Evolutionary conservation across 352 stramenopile species (phyloP), one percentile per base, ranked within the genome.

Genomic region (Globisporangium irregulare): DNA sequence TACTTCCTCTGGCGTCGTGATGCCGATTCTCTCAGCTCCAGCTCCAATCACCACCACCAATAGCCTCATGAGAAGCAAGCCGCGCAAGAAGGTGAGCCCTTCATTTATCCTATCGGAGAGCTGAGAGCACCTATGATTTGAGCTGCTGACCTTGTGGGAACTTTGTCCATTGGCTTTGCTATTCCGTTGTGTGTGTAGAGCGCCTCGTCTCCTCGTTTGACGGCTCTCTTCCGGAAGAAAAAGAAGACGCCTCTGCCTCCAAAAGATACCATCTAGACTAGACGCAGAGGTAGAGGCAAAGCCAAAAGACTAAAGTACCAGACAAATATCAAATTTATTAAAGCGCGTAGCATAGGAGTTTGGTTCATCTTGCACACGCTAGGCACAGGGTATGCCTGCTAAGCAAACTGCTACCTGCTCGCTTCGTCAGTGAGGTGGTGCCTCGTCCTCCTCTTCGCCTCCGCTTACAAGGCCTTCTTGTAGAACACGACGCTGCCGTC

Each of bases 401-500:
- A 46, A 61, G 12, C 27, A 59, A 22, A 29, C 29, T 22, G 15
- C 55, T 60, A 25, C 14, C 55, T 61, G 55, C 9, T 24, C 7
- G 54, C 6, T 24, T 32, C 4, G 29, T 32, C 29, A 32, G 29
- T 32, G 29, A 32, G 29, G 29, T 7, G 29, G 29, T 32, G 29
- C 29, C 29, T 32, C 4, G 29, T 32, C 29, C 29, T 32, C 29
- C 29, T 32, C 4, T 32, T 32, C 29, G 8, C 4, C 22, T 15
- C 5, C 50, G 29, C 24, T 61, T 76, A 81, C 59, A 88, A 53
- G 51, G 79, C 80, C 59, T 82, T 86, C 78, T 97, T 95, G 83
- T 96, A 97, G 68, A 97, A 97, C 15, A 97, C 89, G 59, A 94
- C 84, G 59, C 96, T 95, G 61, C 91, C 91, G 69, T 94, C 83